Evolutionary conservation across 352 stramenopile species (phyloP), one percentile per base, ranked within the genome.

Genomic region (Pythium volutum): DNA sequence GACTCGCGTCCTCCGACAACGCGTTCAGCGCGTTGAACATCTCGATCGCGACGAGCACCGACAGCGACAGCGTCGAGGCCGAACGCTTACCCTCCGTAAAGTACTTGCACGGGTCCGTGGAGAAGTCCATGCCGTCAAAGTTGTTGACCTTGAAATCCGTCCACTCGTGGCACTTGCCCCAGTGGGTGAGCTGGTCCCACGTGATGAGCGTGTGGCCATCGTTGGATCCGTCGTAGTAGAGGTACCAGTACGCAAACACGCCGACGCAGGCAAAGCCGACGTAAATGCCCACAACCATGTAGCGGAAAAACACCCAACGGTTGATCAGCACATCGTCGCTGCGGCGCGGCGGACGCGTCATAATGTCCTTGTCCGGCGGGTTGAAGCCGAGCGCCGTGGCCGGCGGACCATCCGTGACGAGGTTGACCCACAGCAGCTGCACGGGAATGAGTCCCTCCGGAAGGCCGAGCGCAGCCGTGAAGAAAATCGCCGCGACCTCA

Each of bases 391-490:
- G 86, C 16, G 97, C 96, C 18, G 97, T 99, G 2, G 97, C 98
- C 16, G 97, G 97, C 27, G 96, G 97, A 27, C 97, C 97, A 74
- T 99, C 98, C 12, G 97, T 99, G 34, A 99, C 97, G 18, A 99
- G 80, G 78, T 99, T 99, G n/a, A 99, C 96, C 97, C 97, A 99
- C 14, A 99, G 76, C 14, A 99, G 80, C 74, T 99, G 97, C 62
- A 99, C 97, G 2, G 98, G 95, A 54, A 97, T 99, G 22, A 99
- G 77, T 23, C 94, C 94, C 70, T 99, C 97, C 0, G 97, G 97
- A 29, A 99, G 83, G 39, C 97, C 97, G 29, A 98, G 76, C 12
- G 97, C 77, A 6, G 96, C 95, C 20, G 96, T 97, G 68, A 99
- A 97, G 70, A 99, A 98, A 63, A 99, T 99, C 5, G 97, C 97